These are phyloP conservation scores for Xerocomus minutiporus DNA, from an alignment of 1,284 basidiomycete genomes.

Conservation along the genomic window DNA sequence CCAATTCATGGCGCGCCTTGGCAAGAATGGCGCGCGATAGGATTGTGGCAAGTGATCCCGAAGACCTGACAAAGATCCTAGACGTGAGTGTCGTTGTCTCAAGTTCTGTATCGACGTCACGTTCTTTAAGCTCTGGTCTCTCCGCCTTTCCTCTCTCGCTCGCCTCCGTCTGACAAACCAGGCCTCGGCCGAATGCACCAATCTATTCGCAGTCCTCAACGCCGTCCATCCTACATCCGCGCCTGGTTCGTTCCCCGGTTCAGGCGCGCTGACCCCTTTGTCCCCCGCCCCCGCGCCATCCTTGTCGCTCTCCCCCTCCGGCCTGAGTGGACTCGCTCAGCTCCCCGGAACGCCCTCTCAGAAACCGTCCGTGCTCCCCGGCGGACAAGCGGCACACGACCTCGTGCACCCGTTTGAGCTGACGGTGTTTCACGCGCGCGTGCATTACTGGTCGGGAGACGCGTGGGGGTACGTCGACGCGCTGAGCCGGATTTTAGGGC, in stretches of 20 bases:
- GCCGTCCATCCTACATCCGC: constrained; percentile 44
- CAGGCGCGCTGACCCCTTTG: constrained; percentile 9
- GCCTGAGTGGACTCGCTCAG: constrained; percentile 17
- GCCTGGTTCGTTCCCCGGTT: constrained; percentile 24
- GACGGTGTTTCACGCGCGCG: constrained; percentile 65
- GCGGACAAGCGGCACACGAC: constrained; percentile 36
- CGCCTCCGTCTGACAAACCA: constrained; percentile 79
- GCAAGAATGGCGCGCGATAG: constrained; percentile 75
- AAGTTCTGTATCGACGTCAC: background rate
- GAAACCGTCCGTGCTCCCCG: constrained; percentile 13
- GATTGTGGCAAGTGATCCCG: constrained; percentile 62
- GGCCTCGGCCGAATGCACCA: constrained; percentile 71
- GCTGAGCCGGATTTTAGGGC: constrained; percentile 71
- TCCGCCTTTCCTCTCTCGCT: constrained; percentile 70
- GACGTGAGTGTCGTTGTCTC: constrained; percentile 45
- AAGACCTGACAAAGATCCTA: constrained; percentile 59
- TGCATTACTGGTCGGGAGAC: constrained; percentile 73
- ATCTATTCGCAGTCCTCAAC: constrained; percentile 70
- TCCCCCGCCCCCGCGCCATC: constrained; percentile 12
- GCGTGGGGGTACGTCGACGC: constrained; percentile 71
- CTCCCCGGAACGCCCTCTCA: constrained; percentile 28
- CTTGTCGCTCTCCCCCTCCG: constrained; percentile 23
- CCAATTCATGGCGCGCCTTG: constrained; percentile 77
- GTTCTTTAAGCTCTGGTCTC: constrained; percentile 65
- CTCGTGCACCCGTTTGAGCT: constrained; percentile 73